Base-by-base conservation (phyloP, 2,329 filamentous ascomycete genomes). In the Dothideomycetes sp. region DNA sequence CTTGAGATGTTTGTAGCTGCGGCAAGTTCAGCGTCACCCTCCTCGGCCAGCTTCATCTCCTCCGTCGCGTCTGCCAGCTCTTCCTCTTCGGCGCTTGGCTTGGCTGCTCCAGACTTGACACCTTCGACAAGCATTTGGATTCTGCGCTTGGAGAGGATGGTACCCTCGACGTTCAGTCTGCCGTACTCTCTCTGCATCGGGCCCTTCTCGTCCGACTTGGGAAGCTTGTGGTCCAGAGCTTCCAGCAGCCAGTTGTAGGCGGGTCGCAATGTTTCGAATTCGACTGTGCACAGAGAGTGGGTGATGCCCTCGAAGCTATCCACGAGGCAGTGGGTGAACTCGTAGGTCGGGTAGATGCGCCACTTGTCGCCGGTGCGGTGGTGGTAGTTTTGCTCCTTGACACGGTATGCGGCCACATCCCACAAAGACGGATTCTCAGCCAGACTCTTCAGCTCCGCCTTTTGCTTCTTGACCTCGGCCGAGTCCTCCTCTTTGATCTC, bases 331-430 rank as follows among this genome's bases (percentile, higher is more conserved):
- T 93, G 85, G 7, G 57, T 60, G 57, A 93, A 93, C 59, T 94
- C 88, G 55, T 95, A 95, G 0, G 89, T 93, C 0, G 91, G 91
- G 58, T 94, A 95, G 47, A 95, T 94, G 60, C 79, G 81, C 87
- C 88, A 96, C 55, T 81, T 78, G 47, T 75, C 68, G 19, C 84
- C 85, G 0, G 88, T 94, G 27, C 84, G 75, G 60, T 85, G 78
- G 57, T 94, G 86, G 32, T 78, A 72, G 45, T 67, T 67, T 51
- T 84, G 78, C 52, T 81, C 75, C 45, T 86, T 72, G 40, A 96
- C 80, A 45, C 89, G 78, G 62, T 94, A 96, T 12, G 89, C 89
- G 2, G 84, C 84, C 39, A 94, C 65, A 68, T 96, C 89, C 89
- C 89, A 95, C 84, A 94, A 88, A 62, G 94, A 85, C 5, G 88